Percentiles rank a stretch among this genome's conserved stretches.
Conservation (phyloP, 495 filamentous ascomycete genomes). For the Aspergillus sclerotioniger region DNA sequence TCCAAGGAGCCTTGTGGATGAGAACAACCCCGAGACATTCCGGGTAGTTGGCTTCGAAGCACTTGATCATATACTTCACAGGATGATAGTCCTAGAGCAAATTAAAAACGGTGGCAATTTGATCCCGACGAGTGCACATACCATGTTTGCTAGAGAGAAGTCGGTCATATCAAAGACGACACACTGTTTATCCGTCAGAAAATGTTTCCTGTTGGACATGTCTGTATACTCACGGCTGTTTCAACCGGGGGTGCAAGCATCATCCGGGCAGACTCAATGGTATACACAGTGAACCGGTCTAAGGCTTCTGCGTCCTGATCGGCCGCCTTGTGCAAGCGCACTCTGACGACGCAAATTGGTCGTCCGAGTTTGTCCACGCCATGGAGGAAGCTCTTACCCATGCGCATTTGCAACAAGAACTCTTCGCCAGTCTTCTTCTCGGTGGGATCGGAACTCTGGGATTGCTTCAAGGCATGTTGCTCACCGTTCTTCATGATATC, state of each 20-base stretch:
- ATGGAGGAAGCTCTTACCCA: constrained; percentile 96
- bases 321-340: constrained; percentile 71
- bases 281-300: constrained; percentile 88
- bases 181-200: constrained; percentile 43
- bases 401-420: constrained; percentile 77
- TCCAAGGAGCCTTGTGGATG: constrained; percentile 96
- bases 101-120: constrained; percentile 12
- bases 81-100: constrained; percentile 77
- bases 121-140: constrained; percentile 32
- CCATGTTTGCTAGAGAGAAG: constrained; percentile 94
- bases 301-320: constrained; percentile 79
- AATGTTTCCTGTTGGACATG: not conserved
- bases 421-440: constrained; percentile 70
- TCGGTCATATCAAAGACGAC: constrained; percentile 95
- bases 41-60: constrained; percentile 98
- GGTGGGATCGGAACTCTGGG: constrained; percentile 51
- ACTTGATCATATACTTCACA: constrained; percentile 99
- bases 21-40: constrained; percentile 87
- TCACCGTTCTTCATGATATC: constrained; percentile 84
- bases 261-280: constrained; percentile 88
- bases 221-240: constrained; percentile 70
- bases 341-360: constrained; percentile 84
- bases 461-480: constrained; percentile 56
- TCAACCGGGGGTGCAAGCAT: constrained; percentile 78
- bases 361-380: constrained; percentile 81